Evolutionary conservation across 768 basidiomycete species (phyloP), one percentile per base, ranked within the genome.

Genomic region (Boletus reticuloceps): DNA sequence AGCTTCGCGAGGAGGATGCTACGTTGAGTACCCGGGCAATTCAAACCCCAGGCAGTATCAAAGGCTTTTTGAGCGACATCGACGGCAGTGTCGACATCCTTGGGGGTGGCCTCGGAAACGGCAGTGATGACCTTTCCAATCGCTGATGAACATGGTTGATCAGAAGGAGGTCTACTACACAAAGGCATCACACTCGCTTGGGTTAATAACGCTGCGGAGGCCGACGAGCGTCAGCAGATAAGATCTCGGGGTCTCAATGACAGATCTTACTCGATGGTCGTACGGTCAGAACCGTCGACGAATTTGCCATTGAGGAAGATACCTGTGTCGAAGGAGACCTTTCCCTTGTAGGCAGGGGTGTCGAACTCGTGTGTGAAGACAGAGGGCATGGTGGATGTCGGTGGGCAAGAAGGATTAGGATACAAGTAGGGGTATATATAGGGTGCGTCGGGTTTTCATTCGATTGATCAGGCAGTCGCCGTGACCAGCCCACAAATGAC

Each of bases 61-160:
- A 62, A 79, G 2, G 84, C 81, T 64, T 78, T 81, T 55, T 82
- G 78, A 0, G 89, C 89, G 39, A 80, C 86, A 5, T 75, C 71
- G 53, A 93, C 91, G 0, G 92, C 92, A 45, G 69, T 62, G 68
- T 95, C 88, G 58, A 96, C 83, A 65, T 95, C 93, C 58, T 82
- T 79, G 11, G 77, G 52, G 2, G 82, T 82, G 31, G 79, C 91
- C 65, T 81, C 82, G 9, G 65, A 55, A 56, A 91, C 72, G 40
- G 75, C 55, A 1, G 82, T 82, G 65, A 85, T 77, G 47, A 81
- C 59, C 64, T 88, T 79, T 41, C 89, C 91, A 19, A 69, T 90
- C 0, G 88, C 80, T 88, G 52, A 37, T 3, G 7, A 36, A 39
- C 4, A 17, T 7, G 1, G 27, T n/a, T n/a, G 38, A 49, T 59